Evolutionary conservation across 2,329 filamentous ascomycete genomes (phyloP).

Genomic region (Phialophora chinensis): DNA sequence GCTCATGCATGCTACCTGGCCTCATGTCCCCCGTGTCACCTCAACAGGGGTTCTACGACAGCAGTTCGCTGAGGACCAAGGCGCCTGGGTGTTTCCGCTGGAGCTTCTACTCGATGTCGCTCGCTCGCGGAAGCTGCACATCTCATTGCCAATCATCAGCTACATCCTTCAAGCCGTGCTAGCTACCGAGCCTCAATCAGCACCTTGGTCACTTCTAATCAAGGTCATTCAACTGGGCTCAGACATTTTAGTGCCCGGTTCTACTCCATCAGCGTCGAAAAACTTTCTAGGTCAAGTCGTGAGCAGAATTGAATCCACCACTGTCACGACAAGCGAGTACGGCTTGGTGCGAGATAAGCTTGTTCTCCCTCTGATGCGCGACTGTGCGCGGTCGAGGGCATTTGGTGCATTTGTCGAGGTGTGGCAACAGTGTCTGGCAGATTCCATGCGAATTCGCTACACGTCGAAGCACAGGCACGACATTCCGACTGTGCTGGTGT

Average conservation of each 20-base stretch:
- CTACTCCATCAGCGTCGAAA: slow-evolving; percentile 47
- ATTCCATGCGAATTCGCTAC: slow-evolving; percentile 43
- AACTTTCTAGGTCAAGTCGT: slow-evolving; percentile 47
- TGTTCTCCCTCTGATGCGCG: slow-evolving; percentile 49
- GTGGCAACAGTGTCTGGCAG: slow-evolving; percentile 50
- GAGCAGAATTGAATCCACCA: slow-evolving; percentile 38
- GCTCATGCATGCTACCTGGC: slow-evolving; percentile 49
- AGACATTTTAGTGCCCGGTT: slow-evolving; percentile 53
- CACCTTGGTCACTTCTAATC: slow-evolving; percentile 50
- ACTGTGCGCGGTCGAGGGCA: slow-evolving; percentile 50
- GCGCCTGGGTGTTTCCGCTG: slow-evolving; percentile 45
- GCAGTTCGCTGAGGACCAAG: slow-evolving; percentile 35
- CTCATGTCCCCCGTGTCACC: slow-evolving; percentile 34
- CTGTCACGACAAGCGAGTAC: slow-evolving; percentile 37
- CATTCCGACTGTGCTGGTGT: slow-evolving; percentile 44
- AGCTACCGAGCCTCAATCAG: slow-evolving; percentile 41
- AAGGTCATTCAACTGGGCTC: slow-evolving; percentile 50
- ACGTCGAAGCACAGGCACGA: slow-evolving; percentile 38
- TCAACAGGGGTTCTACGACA: slow-evolving; percentile 20
- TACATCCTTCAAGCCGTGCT: slow-evolving; percentile 51
- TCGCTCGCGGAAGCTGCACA: slow-evolving; percentile 46
- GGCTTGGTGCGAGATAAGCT: slow-evolving; percentile 47
- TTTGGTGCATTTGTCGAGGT: slow-evolving; percentile 48
- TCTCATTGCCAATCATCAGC: slow-evolving; percentile 50
- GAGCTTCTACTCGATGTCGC: slow-evolving; percentile 49